Base-by-base conservation (phyloP, 169 alveolate species). In the Plasmodium vivax region DNA sequence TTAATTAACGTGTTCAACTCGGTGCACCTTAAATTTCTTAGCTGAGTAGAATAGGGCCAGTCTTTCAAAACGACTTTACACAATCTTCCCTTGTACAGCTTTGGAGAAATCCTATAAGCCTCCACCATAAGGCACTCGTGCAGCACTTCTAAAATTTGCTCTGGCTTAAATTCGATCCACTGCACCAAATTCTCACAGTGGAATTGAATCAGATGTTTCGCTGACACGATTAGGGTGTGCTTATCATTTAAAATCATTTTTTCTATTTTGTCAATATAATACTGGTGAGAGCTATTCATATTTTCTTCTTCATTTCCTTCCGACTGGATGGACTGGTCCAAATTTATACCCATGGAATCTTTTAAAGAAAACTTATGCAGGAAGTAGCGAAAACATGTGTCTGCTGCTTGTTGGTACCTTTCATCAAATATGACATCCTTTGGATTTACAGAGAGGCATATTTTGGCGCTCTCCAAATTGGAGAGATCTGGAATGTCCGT, bases 1-100 rank as follows among this genome's bases (percentile, higher is more conserved):
- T 98, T 97, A 73, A 99, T 96, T 91, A 99, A 97, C 82, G 99
- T 98, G 81, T 98, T 98, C 45, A 99, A 94, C 95, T 99, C 99
- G 19, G 98, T 97, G 71, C 98, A 97, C 88, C 99, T 96, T 58
- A 99, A 96, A 82, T 98, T 98, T 91, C 99, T 95, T 36, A 99
- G 95, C 41, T 97, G 98, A 72, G 98, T 99, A n/a, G 98, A 96
- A 83, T 98, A 96, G 0, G 99, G 99, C 93, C 99, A 95, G 68
- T 98, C 99, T 38, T 96, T 96, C 45, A 99, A 83, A 23, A 97
- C 97, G 32, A 97, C 98, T 85, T 95, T 97, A 92, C 98, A 97
- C 41, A 97, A 95, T 41, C 97, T 92, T 38, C 98, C 98, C 51
- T 90, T 85, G 81, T 96, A 97, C 56, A 95, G 94, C 79, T 96